Conservation (phyloP, 2,329 filamentous ascomycete genomes). For the Alternaria brassicae region DNA sequence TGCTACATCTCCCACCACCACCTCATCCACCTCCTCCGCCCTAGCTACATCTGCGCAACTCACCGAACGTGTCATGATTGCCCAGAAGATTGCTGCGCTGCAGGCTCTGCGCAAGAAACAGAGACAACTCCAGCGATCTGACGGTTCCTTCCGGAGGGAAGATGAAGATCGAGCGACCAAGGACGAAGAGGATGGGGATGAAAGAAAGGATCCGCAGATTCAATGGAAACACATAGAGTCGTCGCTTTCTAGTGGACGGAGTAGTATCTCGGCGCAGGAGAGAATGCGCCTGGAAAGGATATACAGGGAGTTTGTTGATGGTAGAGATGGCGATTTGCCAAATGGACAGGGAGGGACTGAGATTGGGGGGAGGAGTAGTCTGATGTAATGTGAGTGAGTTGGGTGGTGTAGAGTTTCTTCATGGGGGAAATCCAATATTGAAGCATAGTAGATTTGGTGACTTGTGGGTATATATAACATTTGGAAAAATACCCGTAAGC, state of each 20-base stretch:
- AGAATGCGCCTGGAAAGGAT: constrained; percentile 76
- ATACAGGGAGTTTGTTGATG: constrained; percentile 91
- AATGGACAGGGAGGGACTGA: constrained; percentile 91
- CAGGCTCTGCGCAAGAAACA: constrained; percentile 72
- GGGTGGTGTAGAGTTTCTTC: neutral
- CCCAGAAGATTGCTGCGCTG: constrained; percentile 81
- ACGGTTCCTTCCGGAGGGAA: constrained; percentile 21
- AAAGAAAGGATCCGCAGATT: constrained; percentile 75
- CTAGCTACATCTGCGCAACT: constrained; percentile 61
- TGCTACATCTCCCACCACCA: constrained; percentile 32
- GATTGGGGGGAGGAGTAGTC: constrained; percentile 87
- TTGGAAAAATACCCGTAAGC: neutral
- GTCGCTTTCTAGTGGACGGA: constrained; percentile 76
- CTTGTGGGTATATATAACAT: neutral
- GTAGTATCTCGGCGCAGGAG: constrained; percentile 84
- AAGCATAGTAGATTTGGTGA: neutral
- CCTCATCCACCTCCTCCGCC: constrained; percentile 37
- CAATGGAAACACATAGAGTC: constrained; percentile 82
- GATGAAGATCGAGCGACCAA: constrained; percentile 19
- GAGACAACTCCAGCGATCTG: constrained; percentile 54
- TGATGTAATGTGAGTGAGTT: constrained; percentile 71
- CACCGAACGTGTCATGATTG: constrained; percentile 79
- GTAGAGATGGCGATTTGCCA: constrained; percentile 92
- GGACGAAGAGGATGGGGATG: constrained; percentile 47
- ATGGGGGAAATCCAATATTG: neutral